Base-by-base conservation (phyloP, 495 filamentous ascomycete genomes). In the Talaromyces adpressus region DNA sequence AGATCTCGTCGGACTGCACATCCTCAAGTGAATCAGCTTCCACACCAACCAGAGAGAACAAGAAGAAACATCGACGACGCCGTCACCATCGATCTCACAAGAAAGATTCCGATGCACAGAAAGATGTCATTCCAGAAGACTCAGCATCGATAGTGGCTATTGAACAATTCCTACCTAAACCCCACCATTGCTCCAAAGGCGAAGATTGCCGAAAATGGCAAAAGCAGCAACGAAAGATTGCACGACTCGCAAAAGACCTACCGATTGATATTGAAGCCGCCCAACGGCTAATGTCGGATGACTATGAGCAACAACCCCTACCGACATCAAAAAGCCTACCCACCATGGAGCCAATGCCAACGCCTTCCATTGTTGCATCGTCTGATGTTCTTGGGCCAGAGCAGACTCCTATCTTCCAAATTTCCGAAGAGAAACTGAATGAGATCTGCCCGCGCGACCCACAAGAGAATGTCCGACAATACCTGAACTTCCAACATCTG, bases 121-220 rank as follows among this genome's bases (percentile, higher is more conserved):
- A n/a, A n/a, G 87, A 90, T 58, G 84, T 93, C 69, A 83, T 82
- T 0, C 91, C 91, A 0, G 79, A 83, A 11, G 92, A 96, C 65
- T 92, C 91, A 6, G 89, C 93, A 3, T 95, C 92, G 0, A 96
- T 97, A 62, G 91, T 97, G 34, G 92, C 83, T 0, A 97, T 97
- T 64, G 92, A 97, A 75, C 91, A 97, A 70, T 68, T 93, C 16
- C 77, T 96, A 20, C 92, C 92, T 3, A 92, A 89, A 73, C 82
- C 85, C 0, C 94, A 98, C 73, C 84, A 80, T 41, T 98, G 94
- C 75, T 87, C 86, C 41, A 97, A 97, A 73, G 94, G 93, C 41
- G 92, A 96, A 66, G 86, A 88, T 58, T 98, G 94, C 72, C 79
- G 82, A 20, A 96, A 93, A 73, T 93, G 79, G 77, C 84, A 81